These are phyloP conservation scores for Sphaerobolus stellatus DNA, from an alignment of 1,284 basidiomycete genomes.

Conservation along the genomic window DNA sequence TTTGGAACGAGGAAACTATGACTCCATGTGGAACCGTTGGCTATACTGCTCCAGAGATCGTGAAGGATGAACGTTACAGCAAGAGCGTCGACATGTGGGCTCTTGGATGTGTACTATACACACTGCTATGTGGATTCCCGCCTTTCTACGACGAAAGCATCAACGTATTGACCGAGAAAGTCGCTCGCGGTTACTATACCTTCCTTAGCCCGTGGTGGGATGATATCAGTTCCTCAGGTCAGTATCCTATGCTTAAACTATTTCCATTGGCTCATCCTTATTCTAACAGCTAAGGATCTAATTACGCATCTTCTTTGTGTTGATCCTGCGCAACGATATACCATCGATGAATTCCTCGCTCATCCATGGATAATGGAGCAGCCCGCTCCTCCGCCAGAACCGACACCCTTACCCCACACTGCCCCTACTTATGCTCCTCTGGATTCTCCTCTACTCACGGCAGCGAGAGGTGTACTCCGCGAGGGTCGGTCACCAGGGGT, in stretches of 20 bases:
- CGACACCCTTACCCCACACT: slow-evolving; percentile 55
- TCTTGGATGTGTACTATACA: slow-evolving; percentile 97
- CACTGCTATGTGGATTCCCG: slow-evolving; percentile 96
- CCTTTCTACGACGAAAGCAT: slow-evolving; percentile 99
- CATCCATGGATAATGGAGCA: slow-evolving; percentile 92
- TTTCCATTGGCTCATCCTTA: slow-evolving; percentile 1
- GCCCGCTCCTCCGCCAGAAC: slow-evolving; percentile 58
- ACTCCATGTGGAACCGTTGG: slow-evolving; percentile 99
- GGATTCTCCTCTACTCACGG: slow-evolving; percentile 89
- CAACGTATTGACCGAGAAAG: slow-evolving; percentile 97
- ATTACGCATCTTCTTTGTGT: slow-evolving; percentile 95
- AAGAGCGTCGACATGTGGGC: slow-evolving; percentile 99
- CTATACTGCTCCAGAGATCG: slow-evolving; percentile 99
- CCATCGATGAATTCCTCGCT: slow-evolving; percentile 95
- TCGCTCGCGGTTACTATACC: slow-evolving; percentile 96
- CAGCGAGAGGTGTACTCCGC: slow-evolving; percentile 63
- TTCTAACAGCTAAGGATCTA: slow-evolving; percentile 83
- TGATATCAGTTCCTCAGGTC: slow-evolving; percentile 82
- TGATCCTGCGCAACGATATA: slow-evolving; percentile 92
- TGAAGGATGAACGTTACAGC: slow-evolving; percentile 98
- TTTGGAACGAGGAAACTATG: slow-evolving; percentile 99
- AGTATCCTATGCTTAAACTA: slow-evolving; percentile 21
- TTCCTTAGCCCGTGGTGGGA: slow-evolving; percentile 99
- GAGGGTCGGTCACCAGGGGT: slow-evolving; percentile 92
- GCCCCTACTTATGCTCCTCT: slow-evolving; percentile 53